phyloP scores from a whole-genome alignment of 2,329 filamentous ascomycete species.

The Tolypocladium tropicale region DNA sequence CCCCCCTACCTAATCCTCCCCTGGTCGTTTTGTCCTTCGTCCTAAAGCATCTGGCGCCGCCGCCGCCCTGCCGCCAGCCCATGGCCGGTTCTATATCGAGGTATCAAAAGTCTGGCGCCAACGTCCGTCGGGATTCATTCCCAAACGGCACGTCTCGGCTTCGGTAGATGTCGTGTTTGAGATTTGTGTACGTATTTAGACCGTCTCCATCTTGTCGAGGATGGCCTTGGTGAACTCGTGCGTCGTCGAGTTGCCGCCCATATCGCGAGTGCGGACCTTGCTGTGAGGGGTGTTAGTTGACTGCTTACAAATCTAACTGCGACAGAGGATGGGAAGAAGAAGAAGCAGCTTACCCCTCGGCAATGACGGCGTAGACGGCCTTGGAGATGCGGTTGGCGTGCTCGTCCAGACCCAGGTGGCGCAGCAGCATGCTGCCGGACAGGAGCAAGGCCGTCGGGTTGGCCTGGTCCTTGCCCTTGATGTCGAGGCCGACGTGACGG shows the following conservation, averaged over 20 bases:
- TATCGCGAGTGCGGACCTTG: conserved; percentile 82
- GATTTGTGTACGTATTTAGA: conserved; percentile 32
- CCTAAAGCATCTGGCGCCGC: not conserved
- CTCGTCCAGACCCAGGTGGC: conserved; percentile 93
- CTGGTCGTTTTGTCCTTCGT: not conserved
- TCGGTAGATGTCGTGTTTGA: not conserved
- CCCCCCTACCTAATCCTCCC: not conserved
- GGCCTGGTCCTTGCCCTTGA: conserved; percentile 98
- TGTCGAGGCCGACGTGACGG: conserved; percentile 97
- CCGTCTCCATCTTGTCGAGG: conserved; percentile 84
- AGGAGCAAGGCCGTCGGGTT: conserved; percentile 96
- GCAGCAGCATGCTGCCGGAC: conserved; percentile 91
- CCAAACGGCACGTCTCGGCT: conserved; percentile 4
- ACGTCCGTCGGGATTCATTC: not conserved
- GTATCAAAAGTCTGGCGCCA: not conserved
- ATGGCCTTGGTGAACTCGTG: conserved; percentile 94
- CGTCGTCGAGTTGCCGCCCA: conserved; percentile 85
- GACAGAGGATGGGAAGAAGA: no score
- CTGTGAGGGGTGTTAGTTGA: conserved; percentile 42
- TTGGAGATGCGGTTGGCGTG: conserved; percentile 98
- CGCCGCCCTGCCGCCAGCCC: not conserved
- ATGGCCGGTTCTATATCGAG: not conserved
- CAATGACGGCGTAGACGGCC: conserved; percentile 67
- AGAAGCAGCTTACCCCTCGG: conserved; percentile 64
- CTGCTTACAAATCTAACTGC: not conserved